Percentiles rank a stretch among this genome's conserved stretches.
Conservation (phyloP, 2,329 filamentous ascomycete species). For the Ceratocystis ficicola region DNA sequence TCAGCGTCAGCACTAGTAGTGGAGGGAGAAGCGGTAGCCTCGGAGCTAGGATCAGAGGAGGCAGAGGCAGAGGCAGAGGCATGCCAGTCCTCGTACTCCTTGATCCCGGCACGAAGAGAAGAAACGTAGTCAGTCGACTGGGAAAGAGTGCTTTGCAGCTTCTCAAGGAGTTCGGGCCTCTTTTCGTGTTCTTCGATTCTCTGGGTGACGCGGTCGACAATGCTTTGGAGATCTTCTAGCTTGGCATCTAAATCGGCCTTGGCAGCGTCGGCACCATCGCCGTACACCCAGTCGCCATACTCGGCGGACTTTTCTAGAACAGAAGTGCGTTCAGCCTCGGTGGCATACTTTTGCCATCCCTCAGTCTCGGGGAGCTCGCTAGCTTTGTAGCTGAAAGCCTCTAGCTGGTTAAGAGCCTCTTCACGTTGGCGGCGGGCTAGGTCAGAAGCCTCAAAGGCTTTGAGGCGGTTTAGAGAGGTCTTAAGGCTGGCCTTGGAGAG, state of each 20-base stretch:
- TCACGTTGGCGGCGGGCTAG: constrained; percentile 62
- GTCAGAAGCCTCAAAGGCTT: constrained; percentile 79
- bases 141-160: constrained; percentile 57
- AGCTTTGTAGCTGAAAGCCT: constrained; percentile 80
- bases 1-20: constrained; percentile 47
- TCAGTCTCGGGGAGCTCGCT: constrained; percentile 72
- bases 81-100: constrained; percentile 51
- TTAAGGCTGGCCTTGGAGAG: constrained; percentile 39
- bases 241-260: constrained; percentile 63
- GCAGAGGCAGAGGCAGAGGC: constrained; percentile 37
- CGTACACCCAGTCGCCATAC: constrained; percentile 83
- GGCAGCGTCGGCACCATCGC: constrained; percentile 63
- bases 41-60: constrained; percentile 37
- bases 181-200: constrained; percentile 59
- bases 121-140: constrained; percentile 59
- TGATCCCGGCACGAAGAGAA: constrained; percentile 57
- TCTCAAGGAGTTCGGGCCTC: constrained; percentile 57
- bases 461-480: constrained; percentile 55
- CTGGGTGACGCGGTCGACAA: constrained; percentile 65
- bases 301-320: constrained; percentile 57
- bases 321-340: constrained; percentile 50
- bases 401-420: constrained; percentile 83
- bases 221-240: constrained; percentile 61
- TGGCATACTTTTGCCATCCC: constrained; percentile 60
- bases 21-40: constrained; percentile 28